Evolutionary conservation across 2,329 filamentous ascomycete species (phyloP).

Genomic region (Stachybotrys echinatus): DNA sequence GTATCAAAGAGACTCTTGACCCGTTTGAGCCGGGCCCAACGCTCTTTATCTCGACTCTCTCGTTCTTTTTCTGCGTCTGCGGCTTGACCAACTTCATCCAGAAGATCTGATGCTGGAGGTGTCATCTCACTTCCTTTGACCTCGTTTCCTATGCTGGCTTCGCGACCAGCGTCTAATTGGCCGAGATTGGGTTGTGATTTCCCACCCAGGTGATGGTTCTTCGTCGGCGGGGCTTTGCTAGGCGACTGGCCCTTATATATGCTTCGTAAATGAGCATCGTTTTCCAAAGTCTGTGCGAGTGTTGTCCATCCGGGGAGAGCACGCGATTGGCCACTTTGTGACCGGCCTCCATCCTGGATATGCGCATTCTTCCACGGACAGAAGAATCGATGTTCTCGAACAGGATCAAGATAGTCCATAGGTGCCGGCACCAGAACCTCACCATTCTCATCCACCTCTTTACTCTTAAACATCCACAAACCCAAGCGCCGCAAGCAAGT

Average conservation of each 20-base stretch:
- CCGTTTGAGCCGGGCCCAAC: constrained; percentile 65
- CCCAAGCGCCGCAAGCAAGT: constrained; percentile 86
- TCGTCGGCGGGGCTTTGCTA: not conserved
- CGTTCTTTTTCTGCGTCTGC: constrained; percentile 38
- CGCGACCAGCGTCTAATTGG: constrained; percentile 5
- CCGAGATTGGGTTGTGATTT: constrained; percentile 7
- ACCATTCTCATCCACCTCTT: constrained; percentile 52
- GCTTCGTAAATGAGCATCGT: constrained; percentile 49
- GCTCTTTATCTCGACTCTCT: constrained; percentile 62
- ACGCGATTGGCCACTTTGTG: constrained; percentile 25
- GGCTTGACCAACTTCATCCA: constrained; percentile 4
- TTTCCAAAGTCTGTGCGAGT: constrained; percentile 48
- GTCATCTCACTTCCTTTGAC: constrained; percentile 6
- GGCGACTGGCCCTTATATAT: constrained; percentile 24
- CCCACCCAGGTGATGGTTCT: constrained; percentile 11
- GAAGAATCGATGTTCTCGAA: constrained; percentile 73
- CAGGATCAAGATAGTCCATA: constrained; percentile 63
- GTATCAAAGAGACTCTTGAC: constrained; percentile 68
- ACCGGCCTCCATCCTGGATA: constrained; percentile 46
- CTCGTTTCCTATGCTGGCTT: constrained; percentile 14
- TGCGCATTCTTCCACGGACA: constrained; percentile 71
- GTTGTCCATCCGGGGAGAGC: constrained; percentile 50
- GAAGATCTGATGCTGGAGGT: not conserved
- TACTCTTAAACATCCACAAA: constrained; percentile 88
- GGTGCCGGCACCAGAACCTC: constrained; percentile 52